Evolutionary conservation across 441 rosid species (phyloP), one percentile per base, ranked within the genome.

Genomic region (Corymbia citriodora): DNA sequence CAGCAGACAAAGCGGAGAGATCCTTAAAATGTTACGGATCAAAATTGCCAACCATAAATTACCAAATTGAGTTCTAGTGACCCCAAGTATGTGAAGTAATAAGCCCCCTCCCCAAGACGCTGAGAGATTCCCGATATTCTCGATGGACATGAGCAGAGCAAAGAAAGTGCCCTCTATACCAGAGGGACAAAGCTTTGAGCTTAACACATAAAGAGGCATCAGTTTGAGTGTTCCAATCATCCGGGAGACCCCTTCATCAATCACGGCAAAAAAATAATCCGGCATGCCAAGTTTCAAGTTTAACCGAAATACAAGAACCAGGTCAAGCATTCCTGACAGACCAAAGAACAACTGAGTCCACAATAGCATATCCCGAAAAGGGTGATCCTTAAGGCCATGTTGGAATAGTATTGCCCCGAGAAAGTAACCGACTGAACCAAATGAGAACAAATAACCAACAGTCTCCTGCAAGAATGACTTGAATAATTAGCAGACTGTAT

Each of bases 141-240:
- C 99, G 10, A 98, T 96, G 15, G 99, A 98, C 99, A 98, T 98
- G 29, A 98, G 95, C 89, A 98, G 92, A 29, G 99, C 99, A 89
- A 98, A 98, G 93, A 98, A 98, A 7, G 99, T 98, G 90, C 99
- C 99, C 91, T 98, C 99, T 25, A 98, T 96, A 4, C 99, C 99
- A 9, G 95, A 87, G 23, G 99, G 99, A 90, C 99, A 98, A 74
- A 98, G 97, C 96, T 96, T 97, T 14, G 99, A 93, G 92, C 97
- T 94, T 21, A 98, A 96, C 8, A 98, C 99, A 1, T 96, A 96
- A 11, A 98, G 94, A 3, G 99, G 99, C 99, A 98, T 98, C 99
- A 99, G 96, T 92, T 98, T 98, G 61, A 98, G 93, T 52, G 95
- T 94, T 17, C 92, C 93, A 13, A 98, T 96, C 97, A 98, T 92